Evolutionary conservation across 2,329 filamentous ascomycete species (phyloP), one percentile per base, ranked within the genome.

Genomic region (Arachnomyces sp.): DNA sequence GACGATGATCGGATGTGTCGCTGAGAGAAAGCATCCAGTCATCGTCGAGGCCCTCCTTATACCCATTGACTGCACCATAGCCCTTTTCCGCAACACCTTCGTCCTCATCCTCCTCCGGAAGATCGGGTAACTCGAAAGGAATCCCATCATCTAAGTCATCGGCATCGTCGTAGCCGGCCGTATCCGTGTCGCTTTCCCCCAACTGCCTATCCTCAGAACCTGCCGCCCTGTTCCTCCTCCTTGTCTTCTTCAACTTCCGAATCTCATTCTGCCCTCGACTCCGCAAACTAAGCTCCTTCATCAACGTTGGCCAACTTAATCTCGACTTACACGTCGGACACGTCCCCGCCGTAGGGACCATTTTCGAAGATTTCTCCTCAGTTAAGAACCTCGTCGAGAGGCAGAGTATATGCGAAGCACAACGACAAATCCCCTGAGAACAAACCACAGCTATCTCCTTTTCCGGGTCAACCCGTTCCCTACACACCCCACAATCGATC

Each of bases 271-370:
- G 62, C 1, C 82, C 88, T 16, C 85, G 74, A 28, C 77, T 68
- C 25, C 90, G 74, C 36, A 94, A 64, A 37, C 75, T 92, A 50
- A 94, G 63, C 57, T 94, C 89, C 56, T 80, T 89, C 66, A 93
- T 82, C 64, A 95, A 76, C 35, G 83, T 76, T 0, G 72, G 69
- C 90, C 90, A 96, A 37, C 70, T 59, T 2, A 88, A 64, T 3
- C 68, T 60, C 0, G 68, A 67, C 1, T 70, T 63, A 55, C 90
- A 96, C 14, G 65, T 65, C 0, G 86, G 86, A 63, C 90, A 96
- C 2, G 53, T 60, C 2, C 87, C 88, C 28, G 70, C 57, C 1
- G 75, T 68, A 0, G 90, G 90, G 1, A 94, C 55, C 1, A 94
- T 52, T 2, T 57, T 58, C 12, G 59, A 51, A 9, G 55, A 49